phyloP scores from a whole-genome alignment of 768 basidiomycete genomes.

The Calocybe gangraenosa region DNA sequence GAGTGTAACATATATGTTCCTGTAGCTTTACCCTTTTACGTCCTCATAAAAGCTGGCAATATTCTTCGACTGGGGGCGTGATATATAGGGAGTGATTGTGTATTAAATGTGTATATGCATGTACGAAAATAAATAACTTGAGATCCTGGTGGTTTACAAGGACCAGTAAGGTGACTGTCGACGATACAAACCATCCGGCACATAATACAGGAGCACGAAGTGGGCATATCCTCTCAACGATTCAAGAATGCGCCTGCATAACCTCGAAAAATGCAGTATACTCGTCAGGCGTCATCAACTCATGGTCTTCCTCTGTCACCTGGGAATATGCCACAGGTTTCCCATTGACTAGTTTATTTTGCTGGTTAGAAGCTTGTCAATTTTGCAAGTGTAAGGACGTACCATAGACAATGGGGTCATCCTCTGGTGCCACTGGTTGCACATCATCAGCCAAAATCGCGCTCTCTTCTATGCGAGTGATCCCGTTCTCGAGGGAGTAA shows the following conservation, averaged over 20 bases:
- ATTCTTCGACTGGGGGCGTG: not conserved
- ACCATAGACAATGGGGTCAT: constrained; percentile 73
- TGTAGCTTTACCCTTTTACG: constrained; percentile 9
- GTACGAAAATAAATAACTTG: not conserved
- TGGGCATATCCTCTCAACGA: too few species aligned
- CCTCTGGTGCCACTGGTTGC: constrained; percentile 21
- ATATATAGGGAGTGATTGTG: not conserved
- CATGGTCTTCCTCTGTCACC: constrained; percentile 90
- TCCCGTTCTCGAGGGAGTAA: constrained; percentile 19
- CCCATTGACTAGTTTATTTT: constrained; percentile 59
- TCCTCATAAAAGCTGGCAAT: constrained; percentile 10
- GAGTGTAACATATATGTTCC: not conserved
- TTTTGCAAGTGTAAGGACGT: constrained; percentile 18
- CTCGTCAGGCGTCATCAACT: constrained; percentile 90
- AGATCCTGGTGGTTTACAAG: too few species aligned
- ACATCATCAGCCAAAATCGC: constrained; percentile 21
- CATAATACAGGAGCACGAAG: too few species aligned
- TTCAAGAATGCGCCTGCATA: constrained; percentile 43
- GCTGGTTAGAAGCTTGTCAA: constrained; percentile 1
- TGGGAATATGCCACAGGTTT: constrained; percentile 66
- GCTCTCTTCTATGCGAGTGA: constrained; percentile 18
- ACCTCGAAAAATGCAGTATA: constrained; percentile 80
- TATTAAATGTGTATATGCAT: not conserved
- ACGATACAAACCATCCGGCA: too few species aligned
- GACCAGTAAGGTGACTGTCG: too few species aligned